phyloP scores from a whole-genome alignment of 2,329 filamentous ascomycete species.

The Aphanocladium album region DNA sequence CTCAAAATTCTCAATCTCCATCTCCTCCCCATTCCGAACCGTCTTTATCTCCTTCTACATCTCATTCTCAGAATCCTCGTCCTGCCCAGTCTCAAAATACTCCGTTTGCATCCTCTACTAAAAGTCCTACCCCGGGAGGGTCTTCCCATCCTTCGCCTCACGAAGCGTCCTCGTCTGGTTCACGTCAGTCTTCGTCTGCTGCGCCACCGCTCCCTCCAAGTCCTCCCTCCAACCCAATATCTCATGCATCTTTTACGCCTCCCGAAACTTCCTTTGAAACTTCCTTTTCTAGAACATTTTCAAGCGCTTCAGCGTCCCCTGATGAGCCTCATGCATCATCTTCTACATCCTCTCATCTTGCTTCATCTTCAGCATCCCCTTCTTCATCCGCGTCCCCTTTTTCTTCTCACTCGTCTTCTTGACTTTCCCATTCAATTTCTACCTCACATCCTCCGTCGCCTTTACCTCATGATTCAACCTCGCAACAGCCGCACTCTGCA shows the following conservation, averaged over 20 bases:
- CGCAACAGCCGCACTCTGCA: no score
- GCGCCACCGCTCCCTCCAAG: neutral
- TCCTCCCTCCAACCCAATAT: no score
- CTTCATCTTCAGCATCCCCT: no score
- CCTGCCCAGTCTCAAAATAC: neutral
- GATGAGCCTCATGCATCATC: no score
- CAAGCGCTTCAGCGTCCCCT: no score
- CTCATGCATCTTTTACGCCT: neutral
- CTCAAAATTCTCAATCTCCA: neutral
- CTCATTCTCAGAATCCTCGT: neutral
- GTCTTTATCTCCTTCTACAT: neutral
- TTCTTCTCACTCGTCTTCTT: no score
- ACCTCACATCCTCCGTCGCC: no score
- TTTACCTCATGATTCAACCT: no score
- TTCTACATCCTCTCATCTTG: no score
- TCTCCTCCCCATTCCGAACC: neutral
- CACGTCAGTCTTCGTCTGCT: neutral
- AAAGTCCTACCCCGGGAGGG: neutral
- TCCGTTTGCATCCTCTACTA: neutral
- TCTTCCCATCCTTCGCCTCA: neutral
- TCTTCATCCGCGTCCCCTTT: no score
- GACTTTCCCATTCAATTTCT: no score
- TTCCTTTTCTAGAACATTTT: no score
- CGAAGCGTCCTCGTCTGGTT: neutral
- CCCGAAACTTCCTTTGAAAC: neutral